A percentile compares a stretch with the other conserved stretches of the same genome.
Conservation (phyloP, 495 filamentous ascomycete species). For the Aspergillus bertholletiae region DNA sequence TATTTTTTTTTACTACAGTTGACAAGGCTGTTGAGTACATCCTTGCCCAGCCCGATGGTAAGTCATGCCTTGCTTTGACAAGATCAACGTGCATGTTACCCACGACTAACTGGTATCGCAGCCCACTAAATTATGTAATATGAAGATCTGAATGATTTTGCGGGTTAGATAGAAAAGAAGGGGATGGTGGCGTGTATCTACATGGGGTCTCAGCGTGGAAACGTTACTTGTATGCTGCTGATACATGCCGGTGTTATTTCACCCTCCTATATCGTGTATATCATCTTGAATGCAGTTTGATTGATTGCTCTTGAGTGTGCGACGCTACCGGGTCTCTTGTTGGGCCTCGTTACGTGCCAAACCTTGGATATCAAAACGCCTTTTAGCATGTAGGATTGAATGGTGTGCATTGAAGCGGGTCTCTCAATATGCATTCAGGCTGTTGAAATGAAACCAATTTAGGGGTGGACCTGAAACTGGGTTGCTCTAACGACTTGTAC, state of each 20-base stretch:
- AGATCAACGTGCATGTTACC: neutral
- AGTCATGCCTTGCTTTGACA: constrained; percentile 7
- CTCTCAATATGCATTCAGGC: too few relatives aligned
- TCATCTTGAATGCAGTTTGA: constrained; percentile 45
- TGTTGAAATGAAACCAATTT: too few relatives aligned
- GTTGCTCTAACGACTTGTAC: too few relatives aligned
- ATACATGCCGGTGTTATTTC: constrained; percentile 39
- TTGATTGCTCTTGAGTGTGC: too few relatives aligned
- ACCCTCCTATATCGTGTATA: constrained; percentile 45
- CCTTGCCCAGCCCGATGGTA: constrained; percentile 84
- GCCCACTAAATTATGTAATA: constrained; percentile 45
- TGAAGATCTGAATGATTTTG: constrained; percentile 22
- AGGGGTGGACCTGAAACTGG: too few relatives aligned
- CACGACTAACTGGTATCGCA: constrained; percentile 19
- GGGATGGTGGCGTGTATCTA: constrained; percentile 32
- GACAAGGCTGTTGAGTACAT: constrained; percentile 97
- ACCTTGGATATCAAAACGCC: too few relatives aligned
- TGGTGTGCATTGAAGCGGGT: too few relatives aligned
- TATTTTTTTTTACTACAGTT: constrained; percentile 61
- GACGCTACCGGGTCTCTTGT: too few relatives aligned
- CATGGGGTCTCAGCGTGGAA: constrained; percentile 14
- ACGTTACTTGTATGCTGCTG: constrained; percentile 41
- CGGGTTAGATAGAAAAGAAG: constrained; percentile 39
- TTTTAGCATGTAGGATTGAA: too few relatives aligned
- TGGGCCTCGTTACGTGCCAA: too few relatives aligned